A percentile compares a stretch with the other conserved stretches of the same genome.
Conservation (phyloP, 305 asterid genomes). For the Fraxinus baroniana region DNA sequence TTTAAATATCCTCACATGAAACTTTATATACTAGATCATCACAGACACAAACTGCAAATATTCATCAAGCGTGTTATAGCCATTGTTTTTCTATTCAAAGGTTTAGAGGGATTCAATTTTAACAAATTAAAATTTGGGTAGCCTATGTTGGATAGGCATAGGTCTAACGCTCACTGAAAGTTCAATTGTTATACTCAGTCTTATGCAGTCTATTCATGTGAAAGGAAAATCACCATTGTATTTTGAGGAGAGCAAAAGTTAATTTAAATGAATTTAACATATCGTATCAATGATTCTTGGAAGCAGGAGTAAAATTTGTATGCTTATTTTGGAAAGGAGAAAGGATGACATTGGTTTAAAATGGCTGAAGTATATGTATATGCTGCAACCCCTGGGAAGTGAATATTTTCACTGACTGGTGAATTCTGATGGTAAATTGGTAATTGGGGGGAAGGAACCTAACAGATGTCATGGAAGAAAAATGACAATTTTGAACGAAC, state of each 20-base stretch:
- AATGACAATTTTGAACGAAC: not conserved
- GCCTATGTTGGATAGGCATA: not conserved
- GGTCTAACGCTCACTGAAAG: not conserved
- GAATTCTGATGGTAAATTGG: not conserved
- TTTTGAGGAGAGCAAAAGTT: not conserved
- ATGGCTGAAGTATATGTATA: not conserved
- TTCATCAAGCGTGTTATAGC: not conserved
- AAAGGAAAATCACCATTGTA: not conserved
- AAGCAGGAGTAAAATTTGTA: not conserved
- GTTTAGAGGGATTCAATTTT: not conserved
- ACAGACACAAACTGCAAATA: not conserved
- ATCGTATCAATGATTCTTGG: not conserved
- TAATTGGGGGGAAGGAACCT: not conserved
- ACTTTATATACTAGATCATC: constrained; percentile 3
- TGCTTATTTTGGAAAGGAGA: not conserved
- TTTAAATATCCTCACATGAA: constrained; percentile 5
- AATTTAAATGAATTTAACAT: not conserved
- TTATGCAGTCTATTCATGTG: not conserved
- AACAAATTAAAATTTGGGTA: not conserved
- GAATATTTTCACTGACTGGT: not conserved
- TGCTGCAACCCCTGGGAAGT: not conserved
- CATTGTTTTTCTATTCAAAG: not conserved
- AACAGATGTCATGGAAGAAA: not conserved
- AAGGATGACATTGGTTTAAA: not conserved
- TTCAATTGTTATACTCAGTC: not conserved